Evolutionary conservation across 345 rosid species (phyloP), one percentile per base, ranked within the genome.

Genomic region (Linum lewisii): DNA sequence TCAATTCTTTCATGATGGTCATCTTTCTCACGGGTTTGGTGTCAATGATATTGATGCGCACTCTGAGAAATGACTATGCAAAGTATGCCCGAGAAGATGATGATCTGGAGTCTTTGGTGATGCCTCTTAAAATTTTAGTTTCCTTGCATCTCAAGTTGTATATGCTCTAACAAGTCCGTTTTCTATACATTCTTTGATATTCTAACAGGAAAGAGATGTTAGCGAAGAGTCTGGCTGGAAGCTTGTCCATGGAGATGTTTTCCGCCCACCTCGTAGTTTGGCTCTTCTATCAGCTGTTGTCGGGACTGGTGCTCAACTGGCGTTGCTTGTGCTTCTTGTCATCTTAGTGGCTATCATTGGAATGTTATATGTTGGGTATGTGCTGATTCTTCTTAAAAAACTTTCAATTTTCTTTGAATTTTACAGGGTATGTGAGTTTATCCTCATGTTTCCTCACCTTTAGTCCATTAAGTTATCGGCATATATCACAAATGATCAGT

Each of bases 221-320:
- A 87, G 86, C 66, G 97, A 90, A 77, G 97, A 90, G 73, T 84
- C 97, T 66, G 97, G 97, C 54, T 90, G 97, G 97, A 90, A 90
- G 77, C 93, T 90, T 75, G 95, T 90, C 59, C 97, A 90, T 62
- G 97, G 97, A 0, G 97, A 90, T 84, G 97, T 90, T 70, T 90
- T 90, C 77, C 81, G 97, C 55, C 83, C 85, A 52, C 85, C 93
- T 55, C 77, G 69, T 57, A 72, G 67, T 77, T 66, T 83, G 69
- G 90, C 79, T 71, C 49, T 87, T 61, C 79, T 90, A 62, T 84
- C 97, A 70, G 97, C 97, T 67, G 86, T 90, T 66, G 97, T 90
- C 55, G 97, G 97, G 29, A 90, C 95, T 20, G 97, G 97, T 66
- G 97, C 95, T 66, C 97, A 90, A 84, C 82, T 90, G 16, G 90